These are phyloP conservation scores for Schoenoplectus triqueter DNA, from an alignment of 202 grass and related monocot species.

Conservation along the genomic window DNA sequence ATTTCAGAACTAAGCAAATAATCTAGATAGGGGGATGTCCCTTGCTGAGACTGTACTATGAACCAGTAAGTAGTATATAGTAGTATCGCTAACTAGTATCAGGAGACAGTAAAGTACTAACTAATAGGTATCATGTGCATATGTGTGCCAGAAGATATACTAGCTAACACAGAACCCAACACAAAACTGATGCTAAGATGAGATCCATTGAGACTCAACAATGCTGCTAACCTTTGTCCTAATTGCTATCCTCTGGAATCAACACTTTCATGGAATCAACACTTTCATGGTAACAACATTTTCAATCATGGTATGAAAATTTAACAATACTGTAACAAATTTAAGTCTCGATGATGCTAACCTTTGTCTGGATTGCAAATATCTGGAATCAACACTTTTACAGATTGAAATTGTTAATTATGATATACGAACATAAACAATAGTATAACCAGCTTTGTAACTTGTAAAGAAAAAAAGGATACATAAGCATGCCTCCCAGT, in stretches of 20 bases:
- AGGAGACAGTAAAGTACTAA: constrained; percentile 12
- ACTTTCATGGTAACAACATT: background rate
- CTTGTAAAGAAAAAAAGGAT: constrained; percentile 54
- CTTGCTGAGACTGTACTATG: background rate
- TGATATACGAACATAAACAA: constrained; percentile 26
- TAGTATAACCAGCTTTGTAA: constrained; percentile 17
- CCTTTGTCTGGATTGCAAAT: constrained; percentile 16
- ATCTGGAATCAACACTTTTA: background rate
- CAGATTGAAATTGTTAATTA: constrained; percentile 21
- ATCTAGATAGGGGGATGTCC: background rate
- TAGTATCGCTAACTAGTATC: background rate
- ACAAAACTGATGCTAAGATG: background rate
- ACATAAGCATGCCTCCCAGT: constrained; percentile 80
- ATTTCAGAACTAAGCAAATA: background rate
- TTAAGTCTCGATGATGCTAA: background rate
- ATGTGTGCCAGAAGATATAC: background rate
- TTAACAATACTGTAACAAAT: constrained; percentile 24
- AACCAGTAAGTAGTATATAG: background rate
- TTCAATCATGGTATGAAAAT: constrained; percentile 11
- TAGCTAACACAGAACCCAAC: background rate
- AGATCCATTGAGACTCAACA: too few species aligned
- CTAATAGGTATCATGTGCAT: background rate
- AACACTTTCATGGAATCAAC: background rate
- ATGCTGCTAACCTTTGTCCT: background rate
- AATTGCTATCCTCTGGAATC: background rate